Evolutionary conservation across 345 rosid genomes (phyloP).

Genomic region (Sonneratia caseolaris): DNA sequence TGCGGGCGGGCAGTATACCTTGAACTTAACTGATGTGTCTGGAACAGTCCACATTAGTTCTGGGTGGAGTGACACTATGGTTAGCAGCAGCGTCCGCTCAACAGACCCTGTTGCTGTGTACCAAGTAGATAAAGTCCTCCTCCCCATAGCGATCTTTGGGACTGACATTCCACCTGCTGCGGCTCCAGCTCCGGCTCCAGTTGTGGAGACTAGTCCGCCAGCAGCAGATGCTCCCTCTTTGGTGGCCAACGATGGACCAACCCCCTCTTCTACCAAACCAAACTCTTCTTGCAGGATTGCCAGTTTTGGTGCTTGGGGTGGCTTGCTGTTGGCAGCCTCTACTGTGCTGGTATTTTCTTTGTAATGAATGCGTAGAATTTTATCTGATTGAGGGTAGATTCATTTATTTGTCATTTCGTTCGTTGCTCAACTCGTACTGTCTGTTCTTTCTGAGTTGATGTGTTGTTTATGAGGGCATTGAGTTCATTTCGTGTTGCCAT

Average conservation of each 20-base stretch:
- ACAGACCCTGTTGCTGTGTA: constrained; percentile 76
- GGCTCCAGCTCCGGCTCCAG: constrained; percentile 86
- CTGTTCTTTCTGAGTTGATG: constrained; percentile 19
- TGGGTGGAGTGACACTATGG: constrained; percentile 68
- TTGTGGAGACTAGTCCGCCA: constrained; percentile 19
- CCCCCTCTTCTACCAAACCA: constrained; percentile 13
- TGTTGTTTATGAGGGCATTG: constrained; percentile 11
- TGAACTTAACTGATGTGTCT: constrained; percentile 57
- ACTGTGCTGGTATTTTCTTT: constrained; percentile 22
- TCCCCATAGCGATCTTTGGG: constrained; percentile 84
- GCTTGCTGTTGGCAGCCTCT: constrained; percentile 30
- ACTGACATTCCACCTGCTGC: constrained; percentile 81
- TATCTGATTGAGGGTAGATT: constrained; percentile 20
- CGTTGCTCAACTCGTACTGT: constrained; percentile 13
- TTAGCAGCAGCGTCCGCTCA: constrained; percentile 69
- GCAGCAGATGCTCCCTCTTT: constrained; percentile 52
- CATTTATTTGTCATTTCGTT: background rate
- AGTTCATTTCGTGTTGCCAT: background rate
- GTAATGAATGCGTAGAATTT: constrained; percentile 14
- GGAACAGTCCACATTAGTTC: constrained; percentile 59
- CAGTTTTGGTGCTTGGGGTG: constrained; percentile 24
- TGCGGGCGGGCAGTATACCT: constrained; percentile 55
- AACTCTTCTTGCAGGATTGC: constrained; percentile 29
- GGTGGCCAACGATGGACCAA: constrained; percentile 5
- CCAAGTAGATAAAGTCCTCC: constrained; percentile 66